A percentile compares a stretch with the other conserved stretches of the same genome.
Conservation (phyloP, 257 asterid species). For the Buddleja alternifolia region DNA sequence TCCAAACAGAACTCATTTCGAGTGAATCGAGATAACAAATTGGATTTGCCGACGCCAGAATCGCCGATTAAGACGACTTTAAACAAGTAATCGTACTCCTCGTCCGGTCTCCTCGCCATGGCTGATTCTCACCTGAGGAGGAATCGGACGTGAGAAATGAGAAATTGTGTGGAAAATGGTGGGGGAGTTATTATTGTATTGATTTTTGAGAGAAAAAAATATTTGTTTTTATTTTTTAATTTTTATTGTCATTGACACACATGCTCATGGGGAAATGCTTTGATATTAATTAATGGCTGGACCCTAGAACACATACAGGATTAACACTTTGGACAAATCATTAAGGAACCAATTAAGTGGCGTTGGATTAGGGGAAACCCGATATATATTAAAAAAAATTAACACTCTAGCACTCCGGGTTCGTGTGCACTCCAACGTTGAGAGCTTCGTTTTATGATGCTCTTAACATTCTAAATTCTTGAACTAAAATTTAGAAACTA, state of each 20-base stretch:
- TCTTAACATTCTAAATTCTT: too few species aligned
- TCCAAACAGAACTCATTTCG: conserved; percentile 73
- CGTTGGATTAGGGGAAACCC: too few species aligned
- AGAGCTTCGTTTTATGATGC: too few species aligned
- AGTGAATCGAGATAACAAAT: conserved; percentile 69
- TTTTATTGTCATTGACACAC: too few species aligned
- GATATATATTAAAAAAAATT: too few species aligned
- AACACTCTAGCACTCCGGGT: too few species aligned
- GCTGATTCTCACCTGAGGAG: conserved; percentile 17
- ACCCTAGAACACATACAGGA: too few species aligned
- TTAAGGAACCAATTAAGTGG: too few species aligned
- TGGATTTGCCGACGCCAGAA: conserved; percentile 75
- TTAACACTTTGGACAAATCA: too few species aligned
- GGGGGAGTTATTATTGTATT: background rate
- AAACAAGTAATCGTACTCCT: conserved; percentile 74
- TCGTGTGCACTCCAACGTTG: too few species aligned
- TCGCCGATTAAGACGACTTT: conserved; percentile 72
- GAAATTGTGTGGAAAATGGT: conserved; percentile 8
- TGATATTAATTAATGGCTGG: background rate
- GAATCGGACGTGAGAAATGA: conserved; percentile 31
- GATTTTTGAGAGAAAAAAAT: background rate
- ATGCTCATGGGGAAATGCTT: conserved; percentile 6
- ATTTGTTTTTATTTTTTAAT: too few species aligned
- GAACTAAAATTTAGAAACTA: too few species aligned
- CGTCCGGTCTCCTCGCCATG: conserved; percentile 74